These are phyloP conservation scores for Fraxinus nigra DNA, from an alignment of 305 asterid species.

Conservation along the genomic window DNA sequence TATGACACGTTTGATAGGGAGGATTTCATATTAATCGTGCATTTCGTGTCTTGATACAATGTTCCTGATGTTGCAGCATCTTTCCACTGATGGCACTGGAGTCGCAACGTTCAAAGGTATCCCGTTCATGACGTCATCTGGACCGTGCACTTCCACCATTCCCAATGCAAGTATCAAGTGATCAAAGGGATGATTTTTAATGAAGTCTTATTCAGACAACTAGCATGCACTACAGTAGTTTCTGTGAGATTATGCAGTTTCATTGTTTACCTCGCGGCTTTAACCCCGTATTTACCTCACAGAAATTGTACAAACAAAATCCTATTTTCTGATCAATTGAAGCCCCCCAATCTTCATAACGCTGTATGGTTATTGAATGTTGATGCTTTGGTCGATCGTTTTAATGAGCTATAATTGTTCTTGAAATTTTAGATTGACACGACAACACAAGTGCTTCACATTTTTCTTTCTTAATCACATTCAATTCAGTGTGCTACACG, in stretches of 20 bases:
- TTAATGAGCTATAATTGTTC: background rate
- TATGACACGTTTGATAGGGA: background rate
- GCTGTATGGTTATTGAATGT: background rate
- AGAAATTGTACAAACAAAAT: background rate
- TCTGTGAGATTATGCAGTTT: background rate
- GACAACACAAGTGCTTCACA: background rate
- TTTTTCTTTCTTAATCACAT: no score
- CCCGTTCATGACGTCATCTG: constrained; percentile 87
- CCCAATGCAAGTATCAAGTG: constrained; percentile 72
- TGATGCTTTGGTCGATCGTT: background rate
- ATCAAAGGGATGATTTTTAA: background rate
- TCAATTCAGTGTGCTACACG: background rate
- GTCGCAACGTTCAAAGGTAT: constrained; percentile 81
- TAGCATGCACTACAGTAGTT: background rate
- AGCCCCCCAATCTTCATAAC: background rate
- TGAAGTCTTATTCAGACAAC: background rate
- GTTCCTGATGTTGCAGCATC: constrained; percentile 53
- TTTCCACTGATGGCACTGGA: constrained; percentile 73
- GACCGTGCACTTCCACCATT: constrained; percentile 82
- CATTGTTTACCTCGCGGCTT: background rate
- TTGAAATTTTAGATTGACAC: background rate
- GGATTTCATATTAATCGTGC: background rate
- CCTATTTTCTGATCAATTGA: background rate
- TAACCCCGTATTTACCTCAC: background rate
- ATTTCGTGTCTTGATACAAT: background rate